These are phyloP conservation scores for Phytophthora quininea DNA, from an alignment of 352 stramenopile species.

Conservation along the genomic window DNA sequence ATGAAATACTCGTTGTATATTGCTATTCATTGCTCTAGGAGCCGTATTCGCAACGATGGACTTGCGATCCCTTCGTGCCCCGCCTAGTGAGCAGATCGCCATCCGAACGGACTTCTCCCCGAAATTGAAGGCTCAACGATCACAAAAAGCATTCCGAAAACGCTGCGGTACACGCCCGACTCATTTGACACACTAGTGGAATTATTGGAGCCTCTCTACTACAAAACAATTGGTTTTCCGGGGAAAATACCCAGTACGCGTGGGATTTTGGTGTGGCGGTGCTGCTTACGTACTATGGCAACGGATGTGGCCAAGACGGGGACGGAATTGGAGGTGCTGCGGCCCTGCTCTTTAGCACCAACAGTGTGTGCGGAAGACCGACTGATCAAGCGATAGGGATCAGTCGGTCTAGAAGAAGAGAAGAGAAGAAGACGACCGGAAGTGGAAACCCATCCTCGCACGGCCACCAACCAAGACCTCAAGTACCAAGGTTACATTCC, in stretches of 20 bases:
- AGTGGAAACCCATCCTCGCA: no score
- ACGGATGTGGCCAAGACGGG: conserved; percentile 15
- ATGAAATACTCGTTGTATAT: background rate
- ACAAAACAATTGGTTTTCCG: conserved; percentile 3
- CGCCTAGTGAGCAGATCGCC: background rate
- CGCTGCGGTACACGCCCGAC: conserved; percentile 1
- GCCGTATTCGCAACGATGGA: background rate
- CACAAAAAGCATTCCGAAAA: conserved; percentile 9
- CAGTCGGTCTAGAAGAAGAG: no score
- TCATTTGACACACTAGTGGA: conserved; percentile 2
- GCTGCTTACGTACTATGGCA: conserved; percentile 17
- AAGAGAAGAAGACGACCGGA: no score
- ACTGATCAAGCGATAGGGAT: no score
- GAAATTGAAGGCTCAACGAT: conserved; percentile 6
- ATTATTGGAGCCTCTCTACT: conserved; percentile 9
- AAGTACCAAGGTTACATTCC: no score
- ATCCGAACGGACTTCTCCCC: conserved; percentile 9
- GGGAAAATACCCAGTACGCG: conserved; percentile 9
- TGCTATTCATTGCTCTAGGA: background rate
- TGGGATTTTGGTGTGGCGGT: conserved; percentile 17
- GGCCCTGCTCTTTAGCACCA: no score
- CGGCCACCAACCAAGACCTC: no score
- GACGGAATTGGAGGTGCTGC: conserved; percentile 15
- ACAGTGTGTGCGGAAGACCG: no score
- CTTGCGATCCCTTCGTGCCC: conserved; percentile 1